phyloP scores from a whole-genome alignment of 305 asterid species.

The Andrographis paniculata region DNA sequence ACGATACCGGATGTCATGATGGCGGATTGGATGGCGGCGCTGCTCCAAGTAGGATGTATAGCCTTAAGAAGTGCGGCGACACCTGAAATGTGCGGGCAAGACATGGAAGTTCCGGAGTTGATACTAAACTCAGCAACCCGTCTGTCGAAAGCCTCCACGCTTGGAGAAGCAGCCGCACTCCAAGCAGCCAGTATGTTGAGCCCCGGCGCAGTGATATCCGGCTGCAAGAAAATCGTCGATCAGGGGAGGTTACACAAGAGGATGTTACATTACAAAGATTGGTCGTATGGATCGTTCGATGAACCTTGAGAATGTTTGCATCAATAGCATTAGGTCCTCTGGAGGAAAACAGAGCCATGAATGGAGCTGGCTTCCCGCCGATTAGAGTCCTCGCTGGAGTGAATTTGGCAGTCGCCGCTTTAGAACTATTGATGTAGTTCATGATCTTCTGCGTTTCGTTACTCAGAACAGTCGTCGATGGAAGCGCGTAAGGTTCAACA shows the following conservation, averaged over 20 bases:
- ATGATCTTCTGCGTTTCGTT: neutral
- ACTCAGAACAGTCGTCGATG: too few relatives aligned
- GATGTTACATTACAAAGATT: neutral
- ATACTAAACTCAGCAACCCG: too few relatives aligned
- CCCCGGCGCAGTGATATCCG: slow-evolving; percentile 71
- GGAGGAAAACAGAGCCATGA: neutral
- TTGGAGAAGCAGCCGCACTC: slow-evolving; percentile 46
- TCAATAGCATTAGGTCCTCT: slow-evolving; percentile 23
- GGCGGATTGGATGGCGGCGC: slow-evolving; percentile 73
- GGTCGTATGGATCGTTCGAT: neutral
- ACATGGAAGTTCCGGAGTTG: slow-evolving; percentile 58
- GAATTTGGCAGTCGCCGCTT: neutral
- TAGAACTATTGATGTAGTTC: neutral
- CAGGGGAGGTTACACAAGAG: too few relatives aligned
- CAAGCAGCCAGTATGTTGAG: slow-evolving; percentile 72
- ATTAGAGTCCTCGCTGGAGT: neutral
- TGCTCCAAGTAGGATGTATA: slow-evolving; percentile 65
- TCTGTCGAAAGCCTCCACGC: slow-evolving; percentile 56
- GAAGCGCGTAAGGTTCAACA: too few relatives aligned
- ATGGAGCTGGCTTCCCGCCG: neutral
- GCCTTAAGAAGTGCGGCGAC: slow-evolving; percentile 51
- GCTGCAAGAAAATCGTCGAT: slow-evolving; percentile 35
- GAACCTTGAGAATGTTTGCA: slow-evolving; percentile 31
- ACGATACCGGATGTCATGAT: slow-evolving; percentile 44
- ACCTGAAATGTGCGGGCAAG: slow-evolving; percentile 62